Conservation (phyloP, 2,329 filamentous ascomycete species). For the Thermoascus crustaceus region DNA sequence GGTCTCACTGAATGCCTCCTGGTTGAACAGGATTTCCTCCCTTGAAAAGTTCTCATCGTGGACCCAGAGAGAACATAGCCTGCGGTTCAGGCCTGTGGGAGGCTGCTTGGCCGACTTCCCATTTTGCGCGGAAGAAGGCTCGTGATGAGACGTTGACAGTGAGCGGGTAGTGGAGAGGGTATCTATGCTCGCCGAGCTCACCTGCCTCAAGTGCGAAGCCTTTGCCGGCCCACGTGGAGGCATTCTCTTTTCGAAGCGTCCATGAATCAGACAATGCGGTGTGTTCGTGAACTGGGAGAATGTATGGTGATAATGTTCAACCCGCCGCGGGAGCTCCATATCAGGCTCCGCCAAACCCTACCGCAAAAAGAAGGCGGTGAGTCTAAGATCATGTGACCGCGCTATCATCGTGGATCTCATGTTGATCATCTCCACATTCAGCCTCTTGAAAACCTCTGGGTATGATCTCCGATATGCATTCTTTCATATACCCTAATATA, state of each 20-base stretch:
- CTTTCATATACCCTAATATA: too few species aligned
- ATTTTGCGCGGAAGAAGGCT: conserved; percentile 33
- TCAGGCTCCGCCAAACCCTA: too few species aligned
- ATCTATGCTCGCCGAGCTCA: conserved; percentile 31
- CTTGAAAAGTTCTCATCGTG: conserved; percentile 67
- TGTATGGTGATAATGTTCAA: too few species aligned
- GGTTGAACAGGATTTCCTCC: conserved; percentile 73
- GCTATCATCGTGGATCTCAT: too few species aligned
- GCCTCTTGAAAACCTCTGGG: too few species aligned
- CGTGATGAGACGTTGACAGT: conserved; percentile 19
- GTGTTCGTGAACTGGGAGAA: too few species aligned
- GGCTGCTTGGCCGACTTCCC: conserved; percentile 70
- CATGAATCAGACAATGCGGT: conserved; percentile 1
- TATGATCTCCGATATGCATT: too few species aligned
- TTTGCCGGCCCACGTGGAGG: conserved; percentile 30
- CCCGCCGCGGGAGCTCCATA: too few species aligned
- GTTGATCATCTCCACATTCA: too few species aligned
- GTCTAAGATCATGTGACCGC: too few species aligned
- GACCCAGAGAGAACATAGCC: conserved; percentile 45
- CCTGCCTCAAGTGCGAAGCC: conserved; percentile 32
- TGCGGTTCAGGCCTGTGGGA: conserved; percentile 35
- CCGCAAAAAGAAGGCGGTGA: too few species aligned
- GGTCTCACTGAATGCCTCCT: conserved; percentile 57
- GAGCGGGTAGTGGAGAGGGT: conserved; percentile 21
- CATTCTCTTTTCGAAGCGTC: conserved; percentile 18